Percentiles rank a stretch among this genome's conserved stretches.
These are phyloP conservation scores for Xerocomus nothofagi DNA, from an alignment of 1,284 basidiomycete genomes.

Conservation along the genomic window DNA sequence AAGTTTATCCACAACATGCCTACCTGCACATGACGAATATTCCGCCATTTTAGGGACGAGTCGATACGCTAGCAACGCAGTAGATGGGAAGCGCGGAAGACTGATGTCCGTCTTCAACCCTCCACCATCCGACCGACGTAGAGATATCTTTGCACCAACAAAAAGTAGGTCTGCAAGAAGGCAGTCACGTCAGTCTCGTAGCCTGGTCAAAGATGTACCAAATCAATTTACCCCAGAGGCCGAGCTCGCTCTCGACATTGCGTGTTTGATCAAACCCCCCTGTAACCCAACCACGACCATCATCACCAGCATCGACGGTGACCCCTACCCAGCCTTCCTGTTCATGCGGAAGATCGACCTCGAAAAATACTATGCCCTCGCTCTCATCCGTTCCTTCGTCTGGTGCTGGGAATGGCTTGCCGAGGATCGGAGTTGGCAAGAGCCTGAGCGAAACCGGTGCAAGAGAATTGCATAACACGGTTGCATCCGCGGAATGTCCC, in stretches of 20 bases:
- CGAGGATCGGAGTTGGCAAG: conserved; percentile 57
- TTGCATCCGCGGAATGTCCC: conserved; percentile 17
- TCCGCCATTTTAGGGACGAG: conserved; percentile 35
- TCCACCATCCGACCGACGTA: conserved; percentile 28
- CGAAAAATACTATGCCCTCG: conserved; percentile 66
- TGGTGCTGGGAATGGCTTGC: conserved; percentile 59
- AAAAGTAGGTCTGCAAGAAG: conserved; percentile 42
- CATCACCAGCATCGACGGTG: conserved; percentile 46
- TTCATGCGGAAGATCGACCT: conserved; percentile 43
- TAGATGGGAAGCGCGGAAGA: conserved; percentile 54
- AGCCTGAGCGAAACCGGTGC: conserved; percentile 52
- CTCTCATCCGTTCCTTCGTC: conserved; percentile 70
- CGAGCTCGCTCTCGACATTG: conserved; percentile 35
- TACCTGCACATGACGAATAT: conserved; percentile 27
- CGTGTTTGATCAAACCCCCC: conserved; percentile 47
- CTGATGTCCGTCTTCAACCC: conserved; percentile 38
- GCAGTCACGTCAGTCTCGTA: conserved; percentile 14
- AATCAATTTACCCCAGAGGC: conserved; percentile 46
- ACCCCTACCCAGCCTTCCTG: conserved; percentile 51
- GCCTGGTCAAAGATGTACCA: conserved; percentile 8
- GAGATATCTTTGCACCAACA: conserved; percentile 31
- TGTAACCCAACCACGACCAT: conserved; percentile 62
- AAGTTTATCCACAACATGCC: not conserved
- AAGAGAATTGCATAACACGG: conserved; percentile 41
- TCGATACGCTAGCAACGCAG: conserved; percentile 64